Percentiles rank a stretch among this genome's conserved stretches.
phyloP scores from a whole-genome alignment of 345 rosid species.

The Pugionium cornutum region DNA sequence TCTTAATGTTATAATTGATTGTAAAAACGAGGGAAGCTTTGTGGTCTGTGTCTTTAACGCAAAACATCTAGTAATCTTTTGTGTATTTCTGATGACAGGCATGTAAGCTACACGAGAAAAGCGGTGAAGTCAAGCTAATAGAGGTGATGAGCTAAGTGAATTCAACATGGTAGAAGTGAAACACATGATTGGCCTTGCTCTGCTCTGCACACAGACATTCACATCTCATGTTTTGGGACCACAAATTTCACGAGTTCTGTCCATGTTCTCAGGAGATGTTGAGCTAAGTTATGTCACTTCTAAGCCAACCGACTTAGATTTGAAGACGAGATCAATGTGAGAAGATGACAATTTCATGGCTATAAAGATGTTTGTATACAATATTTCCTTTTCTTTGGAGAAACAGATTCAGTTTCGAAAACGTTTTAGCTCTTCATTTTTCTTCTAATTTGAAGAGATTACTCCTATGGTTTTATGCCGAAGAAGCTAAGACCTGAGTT shows the following conservation, averaged over 20 bases:
- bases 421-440: neutral
- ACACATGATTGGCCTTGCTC: conserved; percentile 56
- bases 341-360: conserved; percentile 25
- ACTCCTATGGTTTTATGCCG: no score
- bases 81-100: conserved; percentile 43
- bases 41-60: neutral
- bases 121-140: conserved; percentile 44
- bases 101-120: conserved; percentile 56
- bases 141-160: conserved; percentile 41
- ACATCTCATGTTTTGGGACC: conserved; percentile 57
- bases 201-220: conserved; percentile 55
- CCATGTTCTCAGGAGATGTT: conserved; percentile 70
- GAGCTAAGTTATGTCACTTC: conserved; percentile 48
- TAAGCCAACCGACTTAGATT: conserved; percentile 58
- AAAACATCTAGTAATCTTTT: neutral
- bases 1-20: neutral
- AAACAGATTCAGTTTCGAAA: conserved; percentile 12
- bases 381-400: neutral
- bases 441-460: neutral
- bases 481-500: no score
- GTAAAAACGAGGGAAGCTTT: neutral
- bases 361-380: conserved; percentile 21
- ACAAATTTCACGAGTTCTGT: conserved; percentile 63
- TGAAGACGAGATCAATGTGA: conserved; percentile 19
- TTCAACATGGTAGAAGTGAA: conserved; percentile 50